Conservation (phyloP, 768 basidiomycete species). For the Pholiota molesta region DNA sequence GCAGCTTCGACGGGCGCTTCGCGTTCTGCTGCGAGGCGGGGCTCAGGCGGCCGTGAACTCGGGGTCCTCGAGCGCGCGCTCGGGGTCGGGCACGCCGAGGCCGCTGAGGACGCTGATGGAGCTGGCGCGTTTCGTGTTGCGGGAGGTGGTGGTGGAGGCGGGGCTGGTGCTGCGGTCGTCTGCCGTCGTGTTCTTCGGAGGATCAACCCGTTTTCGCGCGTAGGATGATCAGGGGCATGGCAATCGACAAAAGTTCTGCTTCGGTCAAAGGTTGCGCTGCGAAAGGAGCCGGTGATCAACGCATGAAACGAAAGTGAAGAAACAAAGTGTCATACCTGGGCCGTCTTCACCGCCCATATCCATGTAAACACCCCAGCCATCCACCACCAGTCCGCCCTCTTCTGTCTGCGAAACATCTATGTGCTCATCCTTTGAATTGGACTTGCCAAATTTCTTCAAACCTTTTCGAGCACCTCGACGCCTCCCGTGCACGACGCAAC, state of each 20-base stretch:
- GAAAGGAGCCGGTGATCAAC: slow-evolving; percentile 7
- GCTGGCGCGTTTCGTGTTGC: slow-evolving; percentile 82
- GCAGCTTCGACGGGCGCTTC: slow-evolving; percentile 70
- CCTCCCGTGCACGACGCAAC: slow-evolving; percentile 81
- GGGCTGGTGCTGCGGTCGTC: slow-evolving; percentile 44
- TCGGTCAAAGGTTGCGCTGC: slow-evolving; percentile 80
- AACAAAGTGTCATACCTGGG: slow-evolving; percentile 42
- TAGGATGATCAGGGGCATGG: slow-evolving; percentile 77
- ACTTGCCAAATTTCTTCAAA: slow-evolving; percentile 89
- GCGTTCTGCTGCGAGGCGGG: slow-evolving; percentile 40
- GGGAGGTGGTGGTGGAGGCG: slow-evolving; percentile 30
- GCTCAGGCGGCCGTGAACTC: slow-evolving; percentile 46
- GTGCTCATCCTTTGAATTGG: slow-evolving; percentile 45
- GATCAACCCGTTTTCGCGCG: slow-evolving; percentile 77
- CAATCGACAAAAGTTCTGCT: slow-evolving; percentile 81
- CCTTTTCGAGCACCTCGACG: slow-evolving; percentile 85
- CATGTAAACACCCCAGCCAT: slow-evolving; percentile 88
- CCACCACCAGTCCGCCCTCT: slow-evolving; percentile 77
- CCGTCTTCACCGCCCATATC: slow-evolving; percentile 60
- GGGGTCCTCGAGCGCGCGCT: slow-evolving; percentile 63
- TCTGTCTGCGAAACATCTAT: slow-evolving; percentile 64
- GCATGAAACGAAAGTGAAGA: not conserved
- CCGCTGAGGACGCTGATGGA: slow-evolving; percentile 94
- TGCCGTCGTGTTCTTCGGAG: slow-evolving; percentile 58
- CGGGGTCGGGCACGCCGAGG: slow-evolving; percentile 84